Evolutionary conservation across 306 rosid species (phyloP).

Genomic region (Alnus glutinosa): DNA sequence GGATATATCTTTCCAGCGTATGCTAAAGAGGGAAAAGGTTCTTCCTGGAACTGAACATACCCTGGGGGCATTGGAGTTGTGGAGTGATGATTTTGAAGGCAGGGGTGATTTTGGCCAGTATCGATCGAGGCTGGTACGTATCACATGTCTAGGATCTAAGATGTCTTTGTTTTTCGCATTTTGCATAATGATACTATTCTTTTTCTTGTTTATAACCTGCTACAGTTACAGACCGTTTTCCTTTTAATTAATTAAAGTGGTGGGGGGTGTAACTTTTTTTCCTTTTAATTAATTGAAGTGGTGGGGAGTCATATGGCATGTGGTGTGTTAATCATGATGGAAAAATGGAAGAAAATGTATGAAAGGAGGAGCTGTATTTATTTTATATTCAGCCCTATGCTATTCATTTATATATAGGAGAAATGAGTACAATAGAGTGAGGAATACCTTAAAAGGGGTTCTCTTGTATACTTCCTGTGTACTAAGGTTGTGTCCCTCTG

Average conservation of each 20-base stretch:
- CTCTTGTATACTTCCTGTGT: too few species aligned
- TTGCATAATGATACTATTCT: not conserved
- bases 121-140: slow-evolving; percentile 81
- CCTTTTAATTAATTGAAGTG: too few species aligned
- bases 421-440: too few species aligned
- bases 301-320: not conserved
- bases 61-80: slow-evolving; percentile 78
- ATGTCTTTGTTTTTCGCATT: slow-evolving; percentile 16
- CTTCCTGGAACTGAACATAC: slow-evolving; percentile 50
- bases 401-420: too few species aligned
- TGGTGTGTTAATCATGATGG: too few species aligned
- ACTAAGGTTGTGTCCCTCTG: too few species aligned
- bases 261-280: not conserved
- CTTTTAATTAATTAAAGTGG: not conserved
- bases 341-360: too few species aligned
- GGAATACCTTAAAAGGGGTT: too few species aligned
- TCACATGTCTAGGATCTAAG: slow-evolving; percentile 18
- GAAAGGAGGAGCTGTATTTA: too few species aligned
- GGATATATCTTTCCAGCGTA: slow-evolving; percentile 78
- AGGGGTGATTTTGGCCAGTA: slow-evolving; percentile 87
- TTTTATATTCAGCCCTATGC: too few species aligned
- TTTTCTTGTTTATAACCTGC: slow-evolving; percentile 5
- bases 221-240: not conserved
- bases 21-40: slow-evolving; percentile 86
- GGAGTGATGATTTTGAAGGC: slow-evolving; percentile 91